phyloP scores from a whole-genome alignment of 163 green algal genomes.

The Prototheca cutis region DNA sequence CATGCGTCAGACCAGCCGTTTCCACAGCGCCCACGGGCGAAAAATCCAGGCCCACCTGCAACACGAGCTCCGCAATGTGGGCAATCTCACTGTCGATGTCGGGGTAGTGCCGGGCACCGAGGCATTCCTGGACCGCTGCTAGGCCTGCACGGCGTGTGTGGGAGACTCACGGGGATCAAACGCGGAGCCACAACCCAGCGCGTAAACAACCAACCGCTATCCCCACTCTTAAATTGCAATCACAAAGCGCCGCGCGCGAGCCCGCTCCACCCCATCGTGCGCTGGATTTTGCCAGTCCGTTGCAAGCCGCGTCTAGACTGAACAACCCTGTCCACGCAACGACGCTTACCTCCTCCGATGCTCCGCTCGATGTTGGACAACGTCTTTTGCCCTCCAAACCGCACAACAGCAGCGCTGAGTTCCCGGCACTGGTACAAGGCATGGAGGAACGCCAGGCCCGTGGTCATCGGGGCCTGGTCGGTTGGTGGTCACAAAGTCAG shows the following conservation, averaged over 20 bases:
- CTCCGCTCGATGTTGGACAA: conserved; percentile 1
- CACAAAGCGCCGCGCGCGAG: no score
- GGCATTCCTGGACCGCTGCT: neutral
- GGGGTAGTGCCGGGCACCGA: neutral
- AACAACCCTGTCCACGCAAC: no score
- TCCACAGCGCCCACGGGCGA: no score
- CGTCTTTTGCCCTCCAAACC: neutral
- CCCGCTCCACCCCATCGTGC: no score
- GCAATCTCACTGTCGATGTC: conserved; percentile 6
- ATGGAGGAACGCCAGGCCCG: neutral
- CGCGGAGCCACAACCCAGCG: no score
- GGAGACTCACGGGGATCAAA: no score
- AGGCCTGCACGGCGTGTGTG: neutral
- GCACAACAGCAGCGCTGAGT: conserved; percentile 6
- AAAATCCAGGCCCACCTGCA: conserved; percentile 3
- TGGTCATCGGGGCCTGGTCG: no score
- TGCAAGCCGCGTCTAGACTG: neutral
- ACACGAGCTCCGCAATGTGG: conserved; percentile 3
- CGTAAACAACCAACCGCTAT: no score
- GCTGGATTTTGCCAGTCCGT: no score
- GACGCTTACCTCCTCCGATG: conserved; percentile 6
- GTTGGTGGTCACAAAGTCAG: no score
- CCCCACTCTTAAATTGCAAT: no score
- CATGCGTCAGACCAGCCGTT: no score
- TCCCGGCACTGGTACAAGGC: conserved; percentile 8